Evolutionary conservation across 208 protist species (phyloP).

Genomic region (Sergeia podlipaevii): DNA sequence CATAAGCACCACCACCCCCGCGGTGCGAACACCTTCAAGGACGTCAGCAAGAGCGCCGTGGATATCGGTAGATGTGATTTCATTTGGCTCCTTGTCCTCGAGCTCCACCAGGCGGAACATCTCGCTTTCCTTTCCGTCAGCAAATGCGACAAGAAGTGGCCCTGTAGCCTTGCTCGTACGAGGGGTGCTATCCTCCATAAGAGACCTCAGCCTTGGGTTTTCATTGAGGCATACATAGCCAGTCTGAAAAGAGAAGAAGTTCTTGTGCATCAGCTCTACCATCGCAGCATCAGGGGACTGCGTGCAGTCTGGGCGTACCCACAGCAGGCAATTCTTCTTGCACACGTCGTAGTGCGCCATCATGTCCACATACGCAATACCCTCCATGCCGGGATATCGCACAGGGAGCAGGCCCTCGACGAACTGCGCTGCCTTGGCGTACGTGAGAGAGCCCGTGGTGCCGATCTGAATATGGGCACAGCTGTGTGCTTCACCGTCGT

Average conservation of each 20-base stretch:
- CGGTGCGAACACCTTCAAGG: conserved; percentile 8
- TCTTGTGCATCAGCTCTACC: conserved; percentile 19
- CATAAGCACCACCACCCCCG: conserved; percentile 6
- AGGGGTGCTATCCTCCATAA: conserved; percentile 7
- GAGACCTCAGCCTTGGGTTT: conserved; percentile 20
- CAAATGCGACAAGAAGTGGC: conserved; percentile 37
- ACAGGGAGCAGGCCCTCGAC: conserved; percentile 40
- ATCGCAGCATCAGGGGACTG: conserved; percentile 9
- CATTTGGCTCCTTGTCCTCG: conserved; percentile 16
- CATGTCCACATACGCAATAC: conserved; percentile 34
- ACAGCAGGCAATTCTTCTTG: conserved; percentile 66
- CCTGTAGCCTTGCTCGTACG: neutral
- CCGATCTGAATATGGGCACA: conserved; percentile 64
- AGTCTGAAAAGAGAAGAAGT: conserved; percentile 62
- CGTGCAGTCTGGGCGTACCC: conserved; percentile 54
- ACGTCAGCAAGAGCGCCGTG: conserved; percentile 22
- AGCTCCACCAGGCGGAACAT: conserved; percentile 29
- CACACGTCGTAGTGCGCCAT: conserved; percentile 60
- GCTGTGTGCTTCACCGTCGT: conserved; percentile 8
- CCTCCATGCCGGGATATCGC: conserved; percentile 35
- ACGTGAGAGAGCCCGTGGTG: conserved; percentile 48
- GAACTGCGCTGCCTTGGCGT: conserved; percentile 53
- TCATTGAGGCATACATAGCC: conserved; percentile 69
- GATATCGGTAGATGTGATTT: conserved; percentile 28
- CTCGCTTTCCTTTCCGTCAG: conserved; percentile 56